Evolutionary conservation across 75 land plant genomes (phyloP).

Genomic region (Ceratopteris richardii): DNA sequence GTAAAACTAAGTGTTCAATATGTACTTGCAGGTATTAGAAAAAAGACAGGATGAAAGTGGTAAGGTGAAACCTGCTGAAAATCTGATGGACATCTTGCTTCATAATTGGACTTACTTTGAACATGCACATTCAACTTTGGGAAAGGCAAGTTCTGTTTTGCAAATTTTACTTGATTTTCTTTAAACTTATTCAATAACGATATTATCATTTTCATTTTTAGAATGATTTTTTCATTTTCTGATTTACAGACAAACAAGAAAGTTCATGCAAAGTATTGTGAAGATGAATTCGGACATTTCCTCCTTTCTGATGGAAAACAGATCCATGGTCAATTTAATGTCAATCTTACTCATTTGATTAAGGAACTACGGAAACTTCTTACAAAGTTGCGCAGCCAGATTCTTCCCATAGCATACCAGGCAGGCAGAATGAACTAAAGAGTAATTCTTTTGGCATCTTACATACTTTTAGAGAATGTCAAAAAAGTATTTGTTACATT

Average conservation of each 20-base stretch:
- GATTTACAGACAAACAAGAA: constrained; percentile 9
- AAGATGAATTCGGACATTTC: constrained; percentile 16
- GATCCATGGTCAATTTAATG: constrained; percentile 14
- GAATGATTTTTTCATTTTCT: background rate
- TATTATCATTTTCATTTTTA: too few relatives aligned
- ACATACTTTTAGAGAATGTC: too few relatives aligned
- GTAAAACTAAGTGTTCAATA: too few relatives aligned
- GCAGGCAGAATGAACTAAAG: background rate
- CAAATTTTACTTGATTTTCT: too few relatives aligned
- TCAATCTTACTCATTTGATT: constrained; percentile 1
- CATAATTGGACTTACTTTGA: constrained; percentile 20
- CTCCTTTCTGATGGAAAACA: constrained; percentile 15
- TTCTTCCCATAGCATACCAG: constrained; percentile 12
- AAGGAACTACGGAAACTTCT: constrained; percentile 12
- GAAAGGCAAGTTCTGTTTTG: too few relatives aligned
- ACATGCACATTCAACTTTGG: constrained; percentile 9
- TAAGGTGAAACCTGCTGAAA: constrained; percentile 6
- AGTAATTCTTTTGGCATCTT: too few relatives aligned
- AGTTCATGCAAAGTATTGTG: constrained; percentile 22
- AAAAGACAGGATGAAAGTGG: too few relatives aligned
- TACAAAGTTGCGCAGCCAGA: constrained; percentile 9
- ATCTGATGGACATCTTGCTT: constrained; percentile 15
- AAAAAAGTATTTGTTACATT: too few relatives aligned
- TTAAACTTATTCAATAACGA: too few relatives aligned
- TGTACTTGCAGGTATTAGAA: too few relatives aligned